A percentile compares a stretch with the other conserved stretches of the same genome.
Evolutionary conservation across 345 rosid species (phyloP).

Genomic region (Camelina laxa): DNA sequence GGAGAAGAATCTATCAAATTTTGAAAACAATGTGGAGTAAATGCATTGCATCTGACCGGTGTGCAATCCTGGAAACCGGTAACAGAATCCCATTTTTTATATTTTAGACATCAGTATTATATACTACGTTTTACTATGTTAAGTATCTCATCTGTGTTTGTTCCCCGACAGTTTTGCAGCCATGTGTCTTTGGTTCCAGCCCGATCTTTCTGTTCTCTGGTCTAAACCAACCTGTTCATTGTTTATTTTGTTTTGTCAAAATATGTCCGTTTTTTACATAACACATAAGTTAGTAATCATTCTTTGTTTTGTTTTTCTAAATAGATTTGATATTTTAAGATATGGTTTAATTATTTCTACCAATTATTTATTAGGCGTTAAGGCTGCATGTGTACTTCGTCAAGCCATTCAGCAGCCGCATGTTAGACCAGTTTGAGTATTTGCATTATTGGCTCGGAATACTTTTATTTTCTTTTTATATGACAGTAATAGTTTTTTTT

Average conservation of each 20-base stretch:
- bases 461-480: not conserved
- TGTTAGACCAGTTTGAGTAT: constrained; percentile 7
- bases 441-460: not conserved
- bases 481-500: not conserved
- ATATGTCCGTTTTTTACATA: constrained; percentile 14
- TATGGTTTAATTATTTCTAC: constrained; percentile 6
- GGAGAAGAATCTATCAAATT: constrained; percentile 36
- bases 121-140: not conserved
- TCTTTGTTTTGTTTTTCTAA: not conserved
- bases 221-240: constrained; percentile 13
- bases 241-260: not conserved
- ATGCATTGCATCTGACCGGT: constrained; percentile 35
- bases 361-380: constrained; percentile 23
- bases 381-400: constrained; percentile 15
- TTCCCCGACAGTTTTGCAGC: constrained; percentile 21
- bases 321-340: not conserved
- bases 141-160: constrained; percentile 18
- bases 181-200: constrained; percentile 8
- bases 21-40: not conserved
- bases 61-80: constrained; percentile 29
- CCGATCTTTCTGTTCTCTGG: constrained; percentile 35
- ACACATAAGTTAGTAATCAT: constrained; percentile 5
- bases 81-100: not conserved
- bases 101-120: not conserved
- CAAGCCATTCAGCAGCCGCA: constrained; percentile 1